Evolutionary conservation across 225 moss, liverwort and hornwort genomes (phyloP).

Genomic region (Pleurozium schreberi): DNA sequence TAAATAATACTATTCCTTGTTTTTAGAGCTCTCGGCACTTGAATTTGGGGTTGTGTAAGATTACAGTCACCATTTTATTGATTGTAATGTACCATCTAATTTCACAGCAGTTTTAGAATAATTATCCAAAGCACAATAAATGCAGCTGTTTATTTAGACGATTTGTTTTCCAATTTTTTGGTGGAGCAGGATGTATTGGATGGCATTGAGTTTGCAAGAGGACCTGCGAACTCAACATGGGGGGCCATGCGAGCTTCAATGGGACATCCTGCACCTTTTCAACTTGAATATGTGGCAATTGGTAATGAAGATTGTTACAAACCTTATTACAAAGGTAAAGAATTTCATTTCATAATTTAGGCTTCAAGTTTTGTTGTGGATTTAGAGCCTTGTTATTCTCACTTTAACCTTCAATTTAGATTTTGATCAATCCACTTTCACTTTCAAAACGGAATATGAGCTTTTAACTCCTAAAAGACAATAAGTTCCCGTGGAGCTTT

Average conservation of each 20-base stretch:
- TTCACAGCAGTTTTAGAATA: not conserved
- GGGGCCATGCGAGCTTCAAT: slow-evolving; percentile 83
- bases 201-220: slow-evolving; percentile 90
- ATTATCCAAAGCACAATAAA: not conserved
- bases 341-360: not conserved
- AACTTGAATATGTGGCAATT: slow-evolving; percentile 51
- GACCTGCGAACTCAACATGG: slow-evolving; percentile 43
- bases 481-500: not conserved
- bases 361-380: not conserved
- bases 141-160: not conserved
- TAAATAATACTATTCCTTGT: not conserved
- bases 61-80: not conserved
- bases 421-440: not conserved
- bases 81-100: not conserved
- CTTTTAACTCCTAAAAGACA: not conserved
- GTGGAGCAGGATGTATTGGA: slow-evolving; percentile 41
- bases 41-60: not conserved
- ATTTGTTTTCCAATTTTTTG: not conserved
- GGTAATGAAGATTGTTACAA: slow-evolving; percentile 92
- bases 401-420: not conserved
- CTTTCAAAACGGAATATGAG: too few relatives aligned
- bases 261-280: slow-evolving; percentile 80
- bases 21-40: not conserved
- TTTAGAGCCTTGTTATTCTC: rapidly evolving
- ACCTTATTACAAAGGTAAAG: slow-evolving; percentile 58